Evolutionary conservation across 2,329 filamentous ascomycete species (phyloP).

Genomic region (Fusarium piperis): DNA sequence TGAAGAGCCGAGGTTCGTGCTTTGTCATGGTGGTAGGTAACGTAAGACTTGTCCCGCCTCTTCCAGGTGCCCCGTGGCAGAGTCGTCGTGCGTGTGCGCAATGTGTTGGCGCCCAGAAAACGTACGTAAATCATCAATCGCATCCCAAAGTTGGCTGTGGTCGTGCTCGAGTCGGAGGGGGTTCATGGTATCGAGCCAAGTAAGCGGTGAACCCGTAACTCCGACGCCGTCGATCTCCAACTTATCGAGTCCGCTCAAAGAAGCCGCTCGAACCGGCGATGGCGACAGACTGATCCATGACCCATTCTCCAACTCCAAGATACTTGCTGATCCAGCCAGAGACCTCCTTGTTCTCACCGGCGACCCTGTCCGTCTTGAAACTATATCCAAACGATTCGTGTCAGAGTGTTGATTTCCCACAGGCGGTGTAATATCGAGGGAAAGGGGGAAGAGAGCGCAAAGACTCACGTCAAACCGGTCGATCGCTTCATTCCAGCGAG

Average conservation of each 20-base stretch:
- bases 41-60: constrained; percentile 8
- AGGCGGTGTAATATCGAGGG: not conserved
- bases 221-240: not conserved
- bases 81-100: not conserved
- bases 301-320: constrained; percentile 93
- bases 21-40: constrained; percentile 6
- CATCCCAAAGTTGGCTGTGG: not conserved
- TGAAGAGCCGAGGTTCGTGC: constrained; percentile 3
- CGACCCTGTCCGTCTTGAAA: constrained; percentile 86
- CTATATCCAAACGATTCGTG: constrained; percentile 67
- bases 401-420: constrained; percentile 31
- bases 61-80: not conserved
- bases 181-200: constrained; percentile 27
- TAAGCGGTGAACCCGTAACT: not conserved
- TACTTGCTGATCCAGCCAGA: constrained; percentile 93
- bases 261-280: constrained; percentile 87
- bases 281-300: constrained; percentile 97
- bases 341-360: constrained; percentile 81
- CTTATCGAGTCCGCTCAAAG: constrained; percentile 87
- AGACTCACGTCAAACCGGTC: constrained; percentile 93
- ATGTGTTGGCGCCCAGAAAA: not conserved
- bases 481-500: constrained; percentile 97
- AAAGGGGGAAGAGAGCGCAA: not conserved
- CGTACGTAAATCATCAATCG: constrained; percentile 25
- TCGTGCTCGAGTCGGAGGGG: constrained; percentile 15